Evolutionary conservation across 495 filamentous ascomycete species (phyloP).

Genomic region (Staphylotrichum longicolle): DNA sequence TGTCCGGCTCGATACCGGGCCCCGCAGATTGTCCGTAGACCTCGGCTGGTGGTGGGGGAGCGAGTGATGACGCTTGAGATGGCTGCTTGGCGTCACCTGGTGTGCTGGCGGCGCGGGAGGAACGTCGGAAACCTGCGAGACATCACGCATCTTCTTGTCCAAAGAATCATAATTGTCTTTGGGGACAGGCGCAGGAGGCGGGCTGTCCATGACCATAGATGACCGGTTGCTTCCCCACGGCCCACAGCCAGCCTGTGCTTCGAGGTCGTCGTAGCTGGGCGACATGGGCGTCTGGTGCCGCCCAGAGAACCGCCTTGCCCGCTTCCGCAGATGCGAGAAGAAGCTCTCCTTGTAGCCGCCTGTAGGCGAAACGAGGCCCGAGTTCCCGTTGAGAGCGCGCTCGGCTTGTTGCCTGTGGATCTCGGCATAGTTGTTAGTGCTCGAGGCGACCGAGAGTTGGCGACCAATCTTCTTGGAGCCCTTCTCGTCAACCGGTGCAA

Average conservation of each 20-base stretch:
- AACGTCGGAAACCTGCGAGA: conserved; percentile 62
- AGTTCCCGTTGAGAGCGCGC: conserved; percentile 80
- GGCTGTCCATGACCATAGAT: conserved; percentile 73
- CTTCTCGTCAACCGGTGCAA: conserved; percentile 58
- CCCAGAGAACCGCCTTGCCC: conserved; percentile 88
- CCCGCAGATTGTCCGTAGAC: conserved; percentile 61
- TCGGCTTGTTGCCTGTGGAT: conserved; percentile 88
- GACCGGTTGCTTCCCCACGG: conserved; percentile 83
- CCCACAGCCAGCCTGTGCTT: conserved; percentile 85
- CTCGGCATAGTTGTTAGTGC: conserved; percentile 83
- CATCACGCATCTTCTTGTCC: conserved; percentile 74
- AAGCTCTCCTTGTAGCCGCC: conserved; percentile 86
- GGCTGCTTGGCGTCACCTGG: conserved; percentile 49
- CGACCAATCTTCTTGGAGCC: conserved; percentile 88
- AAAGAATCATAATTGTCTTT: conserved; percentile 64
- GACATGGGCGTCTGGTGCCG: conserved; percentile 75
- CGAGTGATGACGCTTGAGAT: conserved; percentile 69
- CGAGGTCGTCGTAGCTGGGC: conserved; percentile 75
- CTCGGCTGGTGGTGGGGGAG: conserved; percentile 67
- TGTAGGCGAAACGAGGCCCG: conserved; percentile 60
- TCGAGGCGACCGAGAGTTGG: conserved; percentile 94
- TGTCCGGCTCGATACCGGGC: conserved; percentile 78
- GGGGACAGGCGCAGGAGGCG: conserved; percentile 50
- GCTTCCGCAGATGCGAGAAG: conserved; percentile 95
- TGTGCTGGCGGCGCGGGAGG: conserved; percentile 56